Base-by-base conservation (phyloP, 1,284 basidiomycete species). In the Puccinia triticina region DNA sequence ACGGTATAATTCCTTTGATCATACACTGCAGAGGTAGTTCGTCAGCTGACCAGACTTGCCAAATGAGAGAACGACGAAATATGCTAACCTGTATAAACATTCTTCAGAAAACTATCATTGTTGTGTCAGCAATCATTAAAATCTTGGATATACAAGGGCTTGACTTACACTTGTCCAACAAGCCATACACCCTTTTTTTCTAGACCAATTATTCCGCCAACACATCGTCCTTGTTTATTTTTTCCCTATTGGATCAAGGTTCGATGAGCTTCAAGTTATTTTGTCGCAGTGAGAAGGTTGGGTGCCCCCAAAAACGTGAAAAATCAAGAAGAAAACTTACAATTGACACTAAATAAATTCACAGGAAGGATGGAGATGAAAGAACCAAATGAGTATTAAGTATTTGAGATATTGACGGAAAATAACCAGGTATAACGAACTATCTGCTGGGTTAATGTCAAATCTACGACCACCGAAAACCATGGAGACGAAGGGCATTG, bases 1-100 rank as follows among this genome's bases (percentile, higher is more conserved):
- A 78, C 64, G 37, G 76, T 67, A 40, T 67, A 78, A 40, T 78
- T 78, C 29, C 64, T 78, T 78, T 78, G 76, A 69, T 78, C 64
- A 37, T 67, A 78, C 43, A 67, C 76, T 78, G 43, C 7, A 16
- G 37, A 66, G 34, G 55, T 61, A 32, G 0, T 75, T 59, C 18
- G 46, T 75, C 53, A 57, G 50, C 26, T 66, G 11, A 23, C 4
- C 37, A 43, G 34, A 18, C 21, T n/a, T 48, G 34, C 5, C 5
- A 46, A 43, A 23, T 16, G 7, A 34, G 21, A 53, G 14, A 18
- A 66, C 18, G 10, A 53, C 21, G 26, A 32, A 32, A 26, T 40
- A 29, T 53, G 18, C 64, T 67, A 32, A 78, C 76, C 76, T 66
- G 76, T 78, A 69, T 78, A 78, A 55, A 78, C 76, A 50, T 78